Percentiles rank a stretch among this genome's conserved stretches.
Conservation (phyloP, 176 grass and related monocot genomes). For the Hordeum vulgare region MorexV3_pseudomolecules_assembly NC_058520.1:115554554-115555053, state of each 20-base stretch:
- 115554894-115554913: conserved; percentile 50
- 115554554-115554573: conserved; percentile 58
- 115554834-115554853: conserved; percentile 67
- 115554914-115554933: conserved; percentile 52
- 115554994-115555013: conserved; percentile 52
- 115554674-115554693: conserved; percentile 6
- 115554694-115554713: conserved; percentile 50
- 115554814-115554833: not conserved
- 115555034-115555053: conserved; percentile 47
- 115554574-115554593: conserved; percentile 93
- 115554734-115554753: conserved; percentile 67
- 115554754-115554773: conserved; percentile 63
- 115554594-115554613: conserved; percentile 34
- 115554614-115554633: conserved; percentile 32
- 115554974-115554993: conserved; percentile 8
- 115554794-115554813: conserved; percentile 41
- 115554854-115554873: conserved; percentile 38
- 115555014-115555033: conserved; percentile 48
- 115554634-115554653: conserved; percentile 46
- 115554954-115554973: conserved; percentile 21
- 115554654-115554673: not conserved
- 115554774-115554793: conserved; percentile 51
- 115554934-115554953: conserved; percentile 41
- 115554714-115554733: conserved; percentile 36
- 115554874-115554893: conserved; percentile 24